Conservation (phyloP, 352 stramenopile genomes). For the Globisporangium heterothallicum region DNA sequence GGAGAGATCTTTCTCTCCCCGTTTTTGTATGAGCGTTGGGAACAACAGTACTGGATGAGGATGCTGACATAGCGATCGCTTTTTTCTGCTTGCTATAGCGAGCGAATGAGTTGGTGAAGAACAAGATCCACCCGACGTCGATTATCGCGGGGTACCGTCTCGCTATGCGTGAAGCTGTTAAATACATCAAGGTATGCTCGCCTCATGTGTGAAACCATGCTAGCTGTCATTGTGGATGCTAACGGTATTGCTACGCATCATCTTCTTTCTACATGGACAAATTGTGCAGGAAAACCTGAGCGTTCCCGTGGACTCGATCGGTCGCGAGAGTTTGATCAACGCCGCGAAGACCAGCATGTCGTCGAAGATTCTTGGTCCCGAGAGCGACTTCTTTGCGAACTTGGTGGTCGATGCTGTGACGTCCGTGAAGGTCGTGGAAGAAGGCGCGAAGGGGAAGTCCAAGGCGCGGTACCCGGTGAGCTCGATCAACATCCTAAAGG, state of each 20-base stretch:
- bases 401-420: slow-evolving; percentile 97
- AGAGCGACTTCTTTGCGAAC: slow-evolving; percentile 97
- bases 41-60: too few species aligned
- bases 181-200: slow-evolving; percentile 92
- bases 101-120: slow-evolving; percentile 96
- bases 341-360: slow-evolving; percentile 98
- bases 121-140: slow-evolving; percentile 98
- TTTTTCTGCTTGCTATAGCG: slow-evolving; percentile 23
- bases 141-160: slow-evolving; percentile 99
- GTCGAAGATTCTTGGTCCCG: slow-evolving; percentile 98
- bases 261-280: too few species aligned
- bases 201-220: background rate
- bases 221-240: background rate
- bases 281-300: slow-evolving; percentile 88
- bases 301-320: slow-evolving; percentile 92
- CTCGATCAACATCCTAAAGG: slow-evolving; percentile 99
- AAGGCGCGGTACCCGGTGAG: slow-evolving; percentile 95
- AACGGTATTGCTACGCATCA: too few species aligned
- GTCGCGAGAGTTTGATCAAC: slow-evolving; percentile 94
- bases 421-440: slow-evolving; percentile 92
- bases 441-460: slow-evolving; percentile 74
- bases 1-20: slow-evolving; percentile 18
- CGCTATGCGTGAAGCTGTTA: slow-evolving; percentile 98
- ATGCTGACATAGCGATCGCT: too few species aligned
- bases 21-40: background rate